A percentile compares a stretch with the other conserved stretches of the same genome.
phyloP scores from a whole-genome alignment of 108 stramenopile species.

The Cylindrotheca fusiformis region DNA sequence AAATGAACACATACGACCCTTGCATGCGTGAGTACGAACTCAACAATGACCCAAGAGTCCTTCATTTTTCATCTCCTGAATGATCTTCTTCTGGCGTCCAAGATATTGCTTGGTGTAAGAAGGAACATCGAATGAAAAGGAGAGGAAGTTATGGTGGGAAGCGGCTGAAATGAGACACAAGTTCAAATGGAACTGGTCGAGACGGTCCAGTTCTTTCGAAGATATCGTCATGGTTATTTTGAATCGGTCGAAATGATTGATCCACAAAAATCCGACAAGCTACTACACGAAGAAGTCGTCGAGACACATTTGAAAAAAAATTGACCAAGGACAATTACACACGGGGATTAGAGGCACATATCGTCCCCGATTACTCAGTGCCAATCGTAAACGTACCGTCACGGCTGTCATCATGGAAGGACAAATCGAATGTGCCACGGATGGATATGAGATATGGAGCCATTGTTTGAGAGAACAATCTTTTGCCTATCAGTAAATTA shows the following conservation, averaged over 20 bases:
- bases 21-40: no score
- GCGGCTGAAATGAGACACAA: slow-evolving; percentile 19
- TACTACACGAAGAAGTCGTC: slow-evolving; percentile 1
- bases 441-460: slow-evolving; percentile 8
- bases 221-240: slow-evolving; percentile 16
- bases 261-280: not conserved
- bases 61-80: no score
- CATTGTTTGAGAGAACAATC: slow-evolving; percentile 14
- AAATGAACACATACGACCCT: no score
- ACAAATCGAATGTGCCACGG: slow-evolving; percentile 21
- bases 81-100: no score
- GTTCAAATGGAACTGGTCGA: slow-evolving; percentile 15
- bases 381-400: slow-evolving; percentile 13
- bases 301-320: slow-evolving; percentile 23
- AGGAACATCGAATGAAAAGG: no score
- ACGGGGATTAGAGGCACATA: slow-evolving; percentile 33
- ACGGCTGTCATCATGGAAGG: slow-evolving; percentile 26
- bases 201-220: slow-evolving; percentile 19
- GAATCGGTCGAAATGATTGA: slow-evolving; percentile 22
- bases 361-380: slow-evolving; percentile 17
- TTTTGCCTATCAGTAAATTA: slow-evolving; percentile 4
- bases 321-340: slow-evolving; percentile 20
- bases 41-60: no score
- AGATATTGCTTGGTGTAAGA: no score
- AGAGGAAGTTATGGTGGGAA: slow-evolving; percentile 21